Evolutionary conservation across 345 rosid species (phyloP).

Genomic region (sweet orange (Citrus sinensis)): DVS_A1.0 CM039162.1:24485001-24485500

Average conservation of each 20-base stretch:
- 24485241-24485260: not conserved
- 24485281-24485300: constrained; percentile 3
- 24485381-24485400: not conserved
- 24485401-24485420: not conserved
- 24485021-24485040: not conserved
- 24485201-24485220: not conserved
- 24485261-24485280: not conserved
- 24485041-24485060: constrained; percentile 12
- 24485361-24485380: constrained; percentile 9
- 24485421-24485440: not conserved
- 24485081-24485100: not conserved
- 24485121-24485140: not conserved
- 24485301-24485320: not conserved
- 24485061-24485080: not conserved
- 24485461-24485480: constrained; percentile 19
- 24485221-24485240: not conserved
- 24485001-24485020: not conserved
- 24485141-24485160: not conserved
- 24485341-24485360: not conserved
- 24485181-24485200: not conserved
- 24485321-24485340: not conserved
- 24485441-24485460: not conserved
- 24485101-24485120: constrained; percentile 1
- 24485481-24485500: not conserved
- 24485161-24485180: not conserved